A percentile compares a stretch with the other conserved stretches of the same genome.
Conservation (phyloP, 2,329 filamentous ascomycete species). For the Emergomyces orientalis region DNA sequence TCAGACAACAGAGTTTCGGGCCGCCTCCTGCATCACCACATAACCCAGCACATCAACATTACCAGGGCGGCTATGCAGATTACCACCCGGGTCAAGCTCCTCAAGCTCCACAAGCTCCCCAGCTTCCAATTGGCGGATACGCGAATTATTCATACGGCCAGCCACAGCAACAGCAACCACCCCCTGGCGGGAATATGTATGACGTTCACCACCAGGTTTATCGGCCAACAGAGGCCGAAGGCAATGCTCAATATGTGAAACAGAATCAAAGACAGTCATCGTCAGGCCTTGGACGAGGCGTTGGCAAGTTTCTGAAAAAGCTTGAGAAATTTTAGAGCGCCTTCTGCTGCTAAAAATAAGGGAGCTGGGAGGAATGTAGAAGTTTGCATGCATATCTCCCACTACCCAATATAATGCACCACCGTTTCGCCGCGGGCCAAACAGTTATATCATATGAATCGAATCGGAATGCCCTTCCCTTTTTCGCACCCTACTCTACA, state of each 20-base stretch:
- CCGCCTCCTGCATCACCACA: conserved; percentile 9
- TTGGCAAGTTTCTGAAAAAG: conserved; percentile 29
- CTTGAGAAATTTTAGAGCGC: conserved; percentile 20
- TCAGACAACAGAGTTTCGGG: conserved; percentile 23
- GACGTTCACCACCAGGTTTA: conserved; percentile 41
- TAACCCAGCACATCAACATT: conserved; percentile 12
- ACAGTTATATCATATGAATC: neutral
- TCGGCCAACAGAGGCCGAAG: conserved; percentile 37
- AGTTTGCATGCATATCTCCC: neutral
- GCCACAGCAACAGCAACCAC: conserved; percentile 17
- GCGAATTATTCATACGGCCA: conserved; percentile 37
- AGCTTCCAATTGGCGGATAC: conserved; percentile 29
- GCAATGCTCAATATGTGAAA: conserved; percentile 28
- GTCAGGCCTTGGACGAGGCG: conserved; percentile 24
- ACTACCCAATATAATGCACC: neutral
- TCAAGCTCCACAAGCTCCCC: conserved; percentile 15
- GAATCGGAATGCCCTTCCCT: neutral
- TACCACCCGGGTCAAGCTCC: conserved; percentile 12
- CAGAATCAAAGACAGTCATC: conserved; percentile 11
- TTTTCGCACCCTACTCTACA: neutral
- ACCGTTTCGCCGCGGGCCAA: neutral
- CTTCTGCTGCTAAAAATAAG: neutral
- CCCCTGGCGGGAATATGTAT: conserved; percentile 24
- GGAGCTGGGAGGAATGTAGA: neutral
- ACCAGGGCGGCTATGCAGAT: conserved; percentile 7